Percentiles rank a stretch among this genome's conserved stretches.
Evolutionary conservation across 2,329 filamentous ascomycete genomes (phyloP).

Genomic region (Aspergillus ruber): DNA sequence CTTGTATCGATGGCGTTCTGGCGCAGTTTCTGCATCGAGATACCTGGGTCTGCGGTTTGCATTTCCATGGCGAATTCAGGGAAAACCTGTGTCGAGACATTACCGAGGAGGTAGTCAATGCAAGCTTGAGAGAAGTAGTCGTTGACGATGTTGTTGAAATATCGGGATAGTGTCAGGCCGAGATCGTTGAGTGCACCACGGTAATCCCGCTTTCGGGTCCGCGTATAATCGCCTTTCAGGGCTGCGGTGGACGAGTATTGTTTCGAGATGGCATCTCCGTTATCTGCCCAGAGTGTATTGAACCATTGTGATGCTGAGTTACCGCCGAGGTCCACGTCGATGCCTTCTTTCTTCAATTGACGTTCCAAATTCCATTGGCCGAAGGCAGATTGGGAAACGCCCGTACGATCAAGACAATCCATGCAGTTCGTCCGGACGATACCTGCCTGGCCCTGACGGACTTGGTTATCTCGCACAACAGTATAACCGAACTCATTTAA

Average conservation of each 20-base stretch:
- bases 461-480: conserved; percentile 44
- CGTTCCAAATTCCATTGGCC: conserved; percentile 73
- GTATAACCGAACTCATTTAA: conserved; percentile 68
- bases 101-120: conserved; percentile 89
- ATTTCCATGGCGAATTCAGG: conserved; percentile 92
- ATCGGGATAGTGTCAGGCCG: conserved; percentile 71
- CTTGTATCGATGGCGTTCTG: conserved; percentile 87
- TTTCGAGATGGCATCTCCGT: conserved; percentile 89
- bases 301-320: conserved; percentile 87
- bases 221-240: conserved; percentile 93
- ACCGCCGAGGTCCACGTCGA: conserved; percentile 65
- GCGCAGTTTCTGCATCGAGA: conserved; percentile 76
- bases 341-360: conserved; percentile 69
- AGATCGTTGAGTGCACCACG: conserved; percentile 87
- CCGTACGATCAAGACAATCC: conserved; percentile 95
- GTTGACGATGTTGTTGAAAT: conserved; percentile 84
- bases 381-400: conserved; percentile 90
- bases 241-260: conserved; percentile 95
- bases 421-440: conserved; percentile 95
- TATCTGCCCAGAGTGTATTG: conserved; percentile 95
- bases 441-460: conserved; percentile 56
- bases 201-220: conserved; percentile 84
- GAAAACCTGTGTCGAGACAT: conserved; percentile 77
- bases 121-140: conserved; percentile 95
- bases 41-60: conserved; percentile 84